A percentile compares a stretch with the other conserved stretches of the same genome.
These are phyloP conservation scores for Pyracantha coccinea DNA, from an alignment of 331 rosid genomes.

Conservation along the genomic window DNA sequence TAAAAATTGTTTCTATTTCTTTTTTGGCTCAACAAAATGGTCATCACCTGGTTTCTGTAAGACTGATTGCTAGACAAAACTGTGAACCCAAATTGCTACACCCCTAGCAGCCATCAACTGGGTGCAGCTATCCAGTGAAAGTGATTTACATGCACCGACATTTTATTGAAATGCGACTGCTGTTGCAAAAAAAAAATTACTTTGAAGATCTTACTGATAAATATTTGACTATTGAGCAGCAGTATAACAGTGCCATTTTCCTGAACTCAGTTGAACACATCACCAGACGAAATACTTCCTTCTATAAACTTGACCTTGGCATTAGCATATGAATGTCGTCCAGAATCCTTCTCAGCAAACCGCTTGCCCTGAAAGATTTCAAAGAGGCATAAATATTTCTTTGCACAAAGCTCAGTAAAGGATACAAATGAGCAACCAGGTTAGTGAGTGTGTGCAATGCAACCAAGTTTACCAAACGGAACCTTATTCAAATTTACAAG, in stretches of 20 bases:
- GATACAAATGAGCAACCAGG: background rate
- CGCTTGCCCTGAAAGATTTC: background rate
- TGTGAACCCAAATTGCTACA: background rate
- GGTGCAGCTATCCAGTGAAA: background rate
- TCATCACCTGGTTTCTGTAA: background rate
- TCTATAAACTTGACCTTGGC: background rate
- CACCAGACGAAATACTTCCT: background rate
- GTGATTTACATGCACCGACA: background rate
- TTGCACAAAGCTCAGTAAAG: background rate
- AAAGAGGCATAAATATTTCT: background rate
- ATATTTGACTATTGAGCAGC: background rate
- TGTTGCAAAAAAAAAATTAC: background rate
- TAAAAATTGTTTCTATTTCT: background rate
- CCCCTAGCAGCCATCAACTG: background rate
- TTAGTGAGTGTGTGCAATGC: background rate
- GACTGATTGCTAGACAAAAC: background rate
- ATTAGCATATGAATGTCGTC: background rate
- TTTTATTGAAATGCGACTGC: background rate
- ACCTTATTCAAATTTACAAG: background rate
- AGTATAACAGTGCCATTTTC: background rate
- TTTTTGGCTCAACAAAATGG: background rate
- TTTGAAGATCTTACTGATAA: background rate
- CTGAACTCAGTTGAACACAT: background rate
- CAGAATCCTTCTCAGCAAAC: background rate
- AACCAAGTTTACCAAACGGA: background rate